Evolutionary conservation across 1,284 basidiomycete species (phyloP).

Genomic region (Singerocomus inundabilis): DNA sequence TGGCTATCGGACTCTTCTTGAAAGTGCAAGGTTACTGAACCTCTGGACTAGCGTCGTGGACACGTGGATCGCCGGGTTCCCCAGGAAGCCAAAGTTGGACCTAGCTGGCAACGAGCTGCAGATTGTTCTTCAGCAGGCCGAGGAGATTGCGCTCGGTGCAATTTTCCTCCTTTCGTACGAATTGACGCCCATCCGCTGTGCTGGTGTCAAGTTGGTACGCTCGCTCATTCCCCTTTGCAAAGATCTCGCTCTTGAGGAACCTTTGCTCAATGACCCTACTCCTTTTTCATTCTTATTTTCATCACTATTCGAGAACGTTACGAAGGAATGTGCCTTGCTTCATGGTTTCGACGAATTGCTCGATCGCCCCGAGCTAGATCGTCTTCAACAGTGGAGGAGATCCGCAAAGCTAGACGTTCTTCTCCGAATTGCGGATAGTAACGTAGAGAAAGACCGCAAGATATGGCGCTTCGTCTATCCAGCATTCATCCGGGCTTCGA

Average conservation of each 20-base stretch:
- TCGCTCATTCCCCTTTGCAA: slow-evolving; percentile 44
- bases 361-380: slow-evolving; percentile 54
- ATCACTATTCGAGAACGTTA: slow-evolving; percentile 36
- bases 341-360: slow-evolving; percentile 67
- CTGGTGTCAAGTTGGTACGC: slow-evolving; percentile 62
- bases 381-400: slow-evolving; percentile 63
- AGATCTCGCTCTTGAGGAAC: slow-evolving; percentile 40
- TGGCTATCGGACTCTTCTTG: slow-evolving; percentile 61
- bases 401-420: slow-evolving; percentile 51
- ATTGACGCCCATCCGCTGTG: slow-evolving; percentile 45
- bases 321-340: slow-evolving; percentile 43
- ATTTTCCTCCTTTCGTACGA: slow-evolving; percentile 80
- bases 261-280: slow-evolving; percentile 23
- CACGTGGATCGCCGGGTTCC: slow-evolving; percentile 57
- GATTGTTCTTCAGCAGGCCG: slow-evolving; percentile 42
- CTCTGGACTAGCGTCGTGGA: slow-evolving; percentile 80
- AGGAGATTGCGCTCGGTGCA: slow-evolving; percentile 70
- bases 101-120: slow-evolving; percentile 41
- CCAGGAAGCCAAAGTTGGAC: slow-evolving; percentile 41
- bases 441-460: slow-evolving; percentile 58
- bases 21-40: slow-evolving; percentile 60
- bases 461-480: slow-evolving; percentile 75
- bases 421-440: slow-evolving; percentile 66
- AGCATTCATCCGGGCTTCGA: slow-evolving; percentile 53
- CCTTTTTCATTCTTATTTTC: slow-evolving; percentile 41